phyloP scores from a whole-genome alignment of 176 grass and related monocot genomes.

The Otatea glauca region DNA sequence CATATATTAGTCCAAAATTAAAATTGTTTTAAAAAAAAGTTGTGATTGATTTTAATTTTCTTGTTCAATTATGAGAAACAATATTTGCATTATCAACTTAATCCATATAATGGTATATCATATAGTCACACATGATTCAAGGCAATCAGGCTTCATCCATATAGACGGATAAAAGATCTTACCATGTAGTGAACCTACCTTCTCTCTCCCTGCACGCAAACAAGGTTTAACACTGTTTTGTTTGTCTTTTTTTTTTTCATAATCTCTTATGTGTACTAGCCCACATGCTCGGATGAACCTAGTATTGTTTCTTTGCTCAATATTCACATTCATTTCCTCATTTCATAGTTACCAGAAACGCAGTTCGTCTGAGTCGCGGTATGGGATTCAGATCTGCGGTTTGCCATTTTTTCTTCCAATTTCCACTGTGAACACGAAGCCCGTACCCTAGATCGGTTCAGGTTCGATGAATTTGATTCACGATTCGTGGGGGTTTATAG shows the following conservation, averaged over 20 bases:
- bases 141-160: constrained; percentile 14
- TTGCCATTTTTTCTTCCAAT: too few species aligned
- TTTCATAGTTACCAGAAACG: too few species aligned
- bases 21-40: constrained; percentile 8
- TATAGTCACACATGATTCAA: constrained; percentile 6
- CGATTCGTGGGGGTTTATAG: too few species aligned
- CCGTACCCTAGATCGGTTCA: too few species aligned
- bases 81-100: not conserved
- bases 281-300: not conserved
- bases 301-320: not conserved
- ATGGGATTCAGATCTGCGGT: too few species aligned
- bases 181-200: not conserved
- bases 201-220: constrained; percentile 10
- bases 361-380: too few species aligned
- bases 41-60: constrained; percentile 8
- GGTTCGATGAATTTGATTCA: too few species aligned
- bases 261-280: not conserved
- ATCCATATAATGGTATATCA: not conserved
- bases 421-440: too few species aligned
- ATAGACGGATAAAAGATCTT: not conserved
- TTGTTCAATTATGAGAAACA: constrained; percentile 5
- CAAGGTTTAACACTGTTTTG: constrained; percentile 1
- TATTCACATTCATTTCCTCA: constrained; percentile 22
- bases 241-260: not conserved
- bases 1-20: constrained; percentile 46